Percentiles rank a stretch among this genome's conserved stretches.
Conservation (phyloP, 2,329 filamentous ascomycete species). For the Exophiala mesophila region DNA sequence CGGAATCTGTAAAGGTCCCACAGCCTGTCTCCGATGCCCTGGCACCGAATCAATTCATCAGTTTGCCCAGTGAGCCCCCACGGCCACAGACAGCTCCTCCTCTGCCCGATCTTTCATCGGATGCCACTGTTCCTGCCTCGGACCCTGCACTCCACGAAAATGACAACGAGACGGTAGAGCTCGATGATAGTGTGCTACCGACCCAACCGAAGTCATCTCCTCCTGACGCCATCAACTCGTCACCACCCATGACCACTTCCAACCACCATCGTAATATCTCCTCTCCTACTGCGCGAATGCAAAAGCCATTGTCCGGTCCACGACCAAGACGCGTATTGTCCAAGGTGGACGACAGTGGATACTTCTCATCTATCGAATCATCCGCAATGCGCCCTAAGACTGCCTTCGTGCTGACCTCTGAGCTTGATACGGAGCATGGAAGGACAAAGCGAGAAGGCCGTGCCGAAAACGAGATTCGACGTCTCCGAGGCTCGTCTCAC, state of each 20-base stretch:
- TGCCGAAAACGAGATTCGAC: constrained; percentile 92
- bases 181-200: constrained; percentile 33
- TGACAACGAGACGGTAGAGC: constrained; percentile 35
- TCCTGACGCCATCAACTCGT: constrained; percentile 68
- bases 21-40: constrained; percentile 22
- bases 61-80: constrained; percentile 31
- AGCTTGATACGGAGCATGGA: constrained; percentile 59
- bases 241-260: constrained; percentile 70
- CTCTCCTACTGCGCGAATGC: constrained; percentile 54
- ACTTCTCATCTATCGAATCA: constrained; percentile 93
- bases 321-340: constrained; percentile 69
- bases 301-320: constrained; percentile 53
- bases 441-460: constrained; percentile 70
- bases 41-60: constrained; percentile 25
- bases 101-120: constrained; percentile 61
- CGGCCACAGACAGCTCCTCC: constrained; percentile 25
- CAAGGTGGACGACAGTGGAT: constrained; percentile 88
- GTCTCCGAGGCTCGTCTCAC: constrained; percentile 85
- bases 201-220: constrained; percentile 42
- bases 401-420: constrained; percentile 65
- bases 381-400: constrained; percentile 71
- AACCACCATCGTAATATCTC: constrained; percentile 60
- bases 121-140: constrained; percentile 70
- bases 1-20: constrained; percentile 19
- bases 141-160: constrained; percentile 57